These are phyloP conservation scores for Fusarium marasasianum DNA, from an alignment of 2,329 filamentous ascomycete genomes.

Conservation along the genomic window DNA sequence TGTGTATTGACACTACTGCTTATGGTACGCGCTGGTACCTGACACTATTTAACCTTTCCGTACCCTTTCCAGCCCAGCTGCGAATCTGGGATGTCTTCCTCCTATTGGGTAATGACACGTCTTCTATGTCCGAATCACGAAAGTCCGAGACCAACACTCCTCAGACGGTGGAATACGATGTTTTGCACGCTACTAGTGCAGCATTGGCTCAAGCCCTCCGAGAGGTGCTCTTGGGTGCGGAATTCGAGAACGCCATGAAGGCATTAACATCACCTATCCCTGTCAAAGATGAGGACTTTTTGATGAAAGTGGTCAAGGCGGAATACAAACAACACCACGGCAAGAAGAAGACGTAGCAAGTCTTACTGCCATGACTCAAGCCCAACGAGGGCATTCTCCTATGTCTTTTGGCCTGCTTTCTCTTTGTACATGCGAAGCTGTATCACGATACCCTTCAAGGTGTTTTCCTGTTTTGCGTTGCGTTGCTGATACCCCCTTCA, in stretches of 20 bases:
- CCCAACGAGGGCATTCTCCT: slow-evolving; percentile 32
- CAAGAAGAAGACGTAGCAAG: slow-evolving; percentile 54
- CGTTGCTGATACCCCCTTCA: slow-evolving; percentile 40
- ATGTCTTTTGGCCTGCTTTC: slow-evolving; percentile 33
- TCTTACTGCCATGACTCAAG: slow-evolving; percentile 40
- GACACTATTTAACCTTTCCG: slow-evolving; percentile 95
- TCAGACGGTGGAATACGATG: slow-evolving; percentile 70
- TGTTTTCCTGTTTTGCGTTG: slow-evolving; percentile 34
- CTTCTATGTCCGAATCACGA: slow-evolving; percentile 15
- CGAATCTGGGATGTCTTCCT: slow-evolving; percentile 99
- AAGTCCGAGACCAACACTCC: slow-evolving; percentile 32
- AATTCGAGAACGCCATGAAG: slow-evolving; percentile 99
- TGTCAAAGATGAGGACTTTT: slow-evolving; percentile 89
- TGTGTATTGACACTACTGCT: slow-evolving; percentile 86
- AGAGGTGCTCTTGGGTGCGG: slow-evolving; percentile 87
- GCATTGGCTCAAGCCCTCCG: slow-evolving; percentile 91
- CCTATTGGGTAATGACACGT: slow-evolving; percentile 71
- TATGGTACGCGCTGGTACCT: slow-evolving; percentile 98
- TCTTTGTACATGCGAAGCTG: slow-evolving; percentile 36
- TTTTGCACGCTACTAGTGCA: slow-evolving; percentile 88
- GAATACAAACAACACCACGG: slow-evolving; percentile 79
- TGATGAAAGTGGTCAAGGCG: slow-evolving; percentile 88
- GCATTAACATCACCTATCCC: slow-evolving; percentile 93
- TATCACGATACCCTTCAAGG: slow-evolving; percentile 35
- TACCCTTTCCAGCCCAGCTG: slow-evolving; percentile 92